phyloP scores from a whole-genome alignment of 2,329 filamentous ascomycete species.

The Nemania bipapillata region DNA sequence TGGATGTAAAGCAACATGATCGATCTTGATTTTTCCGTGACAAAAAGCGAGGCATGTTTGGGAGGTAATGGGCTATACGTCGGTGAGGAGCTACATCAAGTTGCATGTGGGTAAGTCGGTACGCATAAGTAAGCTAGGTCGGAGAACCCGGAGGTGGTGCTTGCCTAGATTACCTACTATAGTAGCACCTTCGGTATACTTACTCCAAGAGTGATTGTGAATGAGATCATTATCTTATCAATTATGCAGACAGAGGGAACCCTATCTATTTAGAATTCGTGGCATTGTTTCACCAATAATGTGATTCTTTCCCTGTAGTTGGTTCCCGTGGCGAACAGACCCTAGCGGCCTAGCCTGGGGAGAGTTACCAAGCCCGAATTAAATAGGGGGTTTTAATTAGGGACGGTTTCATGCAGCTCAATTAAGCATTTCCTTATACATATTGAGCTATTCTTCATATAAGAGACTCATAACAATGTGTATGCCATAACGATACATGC shows the following conservation, averaged over 20 bases:
- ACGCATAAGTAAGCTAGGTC: no score
- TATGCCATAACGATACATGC: neutral
- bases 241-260: neutral
- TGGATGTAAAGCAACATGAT: conserved; percentile 3
- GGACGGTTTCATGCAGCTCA: neutral
- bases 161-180: no score
- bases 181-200: no score
- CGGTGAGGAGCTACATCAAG: neutral
- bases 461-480: neutral
- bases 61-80: neutral
- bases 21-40: neutral
- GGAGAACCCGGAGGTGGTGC: no score
- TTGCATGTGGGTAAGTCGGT: no score
- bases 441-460: neutral
- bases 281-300: neutral
- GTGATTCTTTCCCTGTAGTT: no score
- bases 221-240: neutral
- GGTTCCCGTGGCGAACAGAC: neutral
- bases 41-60: no score
- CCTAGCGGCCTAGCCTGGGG: neutral
- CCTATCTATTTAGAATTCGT: neutral
- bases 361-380: neutral
- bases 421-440: neutral
- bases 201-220: neutral
- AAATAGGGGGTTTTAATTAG: neutral